Percentiles rank a stretch among this genome's conserved stretches.
phyloP scores from a whole-genome alignment of 1,284 basidiomycete genomes.

The Ceratobasidium papillatum region DNA sequence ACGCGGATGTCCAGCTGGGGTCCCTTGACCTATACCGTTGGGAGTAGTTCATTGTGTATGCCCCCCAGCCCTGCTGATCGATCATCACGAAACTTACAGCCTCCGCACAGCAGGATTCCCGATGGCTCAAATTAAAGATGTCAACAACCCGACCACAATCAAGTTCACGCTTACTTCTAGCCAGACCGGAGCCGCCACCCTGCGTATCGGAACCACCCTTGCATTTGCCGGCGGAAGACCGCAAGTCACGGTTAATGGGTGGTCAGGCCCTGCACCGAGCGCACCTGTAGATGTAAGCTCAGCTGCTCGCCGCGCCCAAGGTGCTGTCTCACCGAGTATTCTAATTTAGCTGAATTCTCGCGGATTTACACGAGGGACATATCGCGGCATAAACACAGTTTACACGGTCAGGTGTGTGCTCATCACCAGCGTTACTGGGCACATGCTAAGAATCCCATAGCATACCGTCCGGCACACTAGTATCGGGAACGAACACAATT shows the following conservation, averaged over 20 bases:
- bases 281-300: slow-evolving; percentile 31
- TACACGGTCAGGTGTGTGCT: slow-evolving; percentile 20
- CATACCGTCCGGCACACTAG: slow-evolving; percentile 25
- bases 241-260: slow-evolving; percentile 22
- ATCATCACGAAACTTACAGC: slow-evolving; percentile 32
- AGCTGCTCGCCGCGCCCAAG: background rate
- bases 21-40: slow-evolving; percentile 51
- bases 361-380: slow-evolving; percentile 31
- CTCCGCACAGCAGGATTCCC: slow-evolving; percentile 50
- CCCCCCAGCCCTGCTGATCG: background rate
- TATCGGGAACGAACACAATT: slow-evolving; percentile 30
- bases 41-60: slow-evolving; percentile 36
- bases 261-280: slow-evolving; percentile 22
- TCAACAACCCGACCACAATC: slow-evolving; percentile 40
- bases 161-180: slow-evolving; percentile 40
- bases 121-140: slow-evolving; percentile 55
- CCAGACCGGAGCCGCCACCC: slow-evolving; percentile 33
- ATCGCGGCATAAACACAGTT: slow-evolving; percentile 17
- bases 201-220: slow-evolving; percentile 34
- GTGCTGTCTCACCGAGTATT: background rate
- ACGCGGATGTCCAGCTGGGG: slow-evolving; percentile 11
- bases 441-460: background rate
- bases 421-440: background rate
- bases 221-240: slow-evolving; percentile 29
- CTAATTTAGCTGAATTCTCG: slow-evolving; percentile 19